Evolutionary conservation across 306 rosid genomes (phyloP), one percentile per base, ranked within the genome.

Genomic region (Glycine tomentella): DNA sequence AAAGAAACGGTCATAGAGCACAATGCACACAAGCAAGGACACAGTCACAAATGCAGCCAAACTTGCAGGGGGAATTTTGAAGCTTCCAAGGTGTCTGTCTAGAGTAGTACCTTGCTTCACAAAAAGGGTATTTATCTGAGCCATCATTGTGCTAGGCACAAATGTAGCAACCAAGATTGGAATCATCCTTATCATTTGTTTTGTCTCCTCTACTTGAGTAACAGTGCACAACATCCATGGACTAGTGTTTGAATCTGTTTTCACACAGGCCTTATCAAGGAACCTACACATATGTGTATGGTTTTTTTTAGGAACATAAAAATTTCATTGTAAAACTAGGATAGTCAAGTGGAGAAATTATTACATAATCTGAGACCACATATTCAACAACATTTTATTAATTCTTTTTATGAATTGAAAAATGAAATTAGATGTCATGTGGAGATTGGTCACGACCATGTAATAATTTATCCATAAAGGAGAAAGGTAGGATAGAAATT

Each of bases 151-250:
- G 79, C 93, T 91, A 4, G 98, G 97, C 15, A 92, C 68, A 70
- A 92, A 74, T 59, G 97, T 87, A 3, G 88, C 94, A 36, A 84
- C 31, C 80, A 95, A 75, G 76, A 95, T 80, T 3, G 97, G 97
- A 0, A 92, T 51, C 98, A 94, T 88, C 79, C 84, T 91, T 48
- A 89, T 50, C 90, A 92, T 94, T 84, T 92, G 97, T 72, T 91
- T 92, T 8, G 97, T 92, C 85, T 94, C 97, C 73, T 94, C 97
- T 1, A 91, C 97, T 86, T 92, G 93, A 7, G 94, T 95, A 42
- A 91, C 97, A 3, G 90, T 70, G 77, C 97, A 88, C 68, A 84
- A 87, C 83, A 67, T 81, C 97, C 97, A 90, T 59, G 91, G 94
- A 80, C 88, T 80, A 25, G 77, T 80, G 44, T 48, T 81, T 15